Evolutionary conservation across 2,329 filamentous ascomycete species (phyloP).

Genomic region (Trichoderma sp.): DNA sequence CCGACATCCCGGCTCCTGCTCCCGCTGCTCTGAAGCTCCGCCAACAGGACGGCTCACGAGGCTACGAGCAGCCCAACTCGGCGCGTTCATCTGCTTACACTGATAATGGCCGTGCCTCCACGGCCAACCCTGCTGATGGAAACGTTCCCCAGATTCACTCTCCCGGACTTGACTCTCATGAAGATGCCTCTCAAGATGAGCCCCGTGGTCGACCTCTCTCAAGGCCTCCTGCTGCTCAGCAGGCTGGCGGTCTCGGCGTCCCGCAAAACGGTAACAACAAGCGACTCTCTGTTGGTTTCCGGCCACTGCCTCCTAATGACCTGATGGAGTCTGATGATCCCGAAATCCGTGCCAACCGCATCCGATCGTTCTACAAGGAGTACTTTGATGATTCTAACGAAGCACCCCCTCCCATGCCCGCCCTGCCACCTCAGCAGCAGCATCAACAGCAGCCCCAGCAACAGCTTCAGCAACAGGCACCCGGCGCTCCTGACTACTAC

Average conservation of each 20-base stretch:
- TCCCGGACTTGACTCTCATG: constrained; percentile 32
- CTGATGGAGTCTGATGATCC: constrained; percentile 81
- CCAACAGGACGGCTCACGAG: constrained; percentile 30
- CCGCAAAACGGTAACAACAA: constrained; percentile 58
- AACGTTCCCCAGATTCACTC: constrained; percentile 40
- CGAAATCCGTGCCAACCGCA: constrained; percentile 91
- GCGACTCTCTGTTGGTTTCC: constrained; percentile 70
- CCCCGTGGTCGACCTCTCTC: constrained; percentile 44
- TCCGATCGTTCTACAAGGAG: constrained; percentile 98
- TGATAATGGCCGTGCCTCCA: constrained; percentile 27
- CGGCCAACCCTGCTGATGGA: constrained; percentile 36
- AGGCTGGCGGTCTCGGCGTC: constrained; percentile 50
- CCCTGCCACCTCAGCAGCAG: constrained; percentile 40
- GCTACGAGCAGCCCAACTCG: constrained; percentile 30
- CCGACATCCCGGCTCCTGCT: constrained; percentile 38
- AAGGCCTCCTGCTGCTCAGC: constrained; percentile 28
- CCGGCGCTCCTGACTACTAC: constrained; percentile 56
- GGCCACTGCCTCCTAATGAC: constrained; percentile 85
- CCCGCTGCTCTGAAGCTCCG: constrained; percentile 38
- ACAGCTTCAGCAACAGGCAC: constrained; percentile 29
- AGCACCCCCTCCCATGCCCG: constrained; percentile 46
- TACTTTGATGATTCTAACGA: constrained; percentile 88
- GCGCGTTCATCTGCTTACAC: constrained; percentile 27
- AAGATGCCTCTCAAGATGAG: constrained; percentile 42
- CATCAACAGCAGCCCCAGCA: constrained; percentile 36